phyloP scores from a whole-genome alignment of 768 basidiomycete species.

The Tylopilus intermedius region DNA sequence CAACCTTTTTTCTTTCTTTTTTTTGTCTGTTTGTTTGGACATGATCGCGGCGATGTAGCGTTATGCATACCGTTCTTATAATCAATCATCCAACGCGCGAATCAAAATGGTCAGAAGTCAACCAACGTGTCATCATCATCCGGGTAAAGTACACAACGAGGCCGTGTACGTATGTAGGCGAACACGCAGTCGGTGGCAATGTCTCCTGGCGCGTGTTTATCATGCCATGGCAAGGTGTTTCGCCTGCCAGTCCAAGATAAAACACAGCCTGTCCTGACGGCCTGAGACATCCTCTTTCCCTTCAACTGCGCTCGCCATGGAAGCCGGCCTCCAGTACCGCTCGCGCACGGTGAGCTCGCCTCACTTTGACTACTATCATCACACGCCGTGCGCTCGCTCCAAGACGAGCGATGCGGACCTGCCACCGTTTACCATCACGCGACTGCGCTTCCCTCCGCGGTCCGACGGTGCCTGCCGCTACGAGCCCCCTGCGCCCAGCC shows the following conservation, averaged over 20 bases:
- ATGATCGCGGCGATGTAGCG: conserved; percentile 15
- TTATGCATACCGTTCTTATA: conserved; percentile 8
- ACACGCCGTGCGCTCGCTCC: conserved; percentile 14
- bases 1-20: conserved; percentile 7
- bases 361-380: conserved; percentile 14
- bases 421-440: conserved; percentile 14
- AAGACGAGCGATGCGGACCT: conserved; percentile 20
- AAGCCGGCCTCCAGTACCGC: conserved; percentile 27
- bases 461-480: conserved; percentile 12
- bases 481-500: conserved; percentile 11
- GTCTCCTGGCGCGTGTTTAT: conserved; percentile 25
- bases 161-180: conserved; percentile 28
- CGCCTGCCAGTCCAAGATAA: conserved; percentile 29
- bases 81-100: conserved; percentile 13
- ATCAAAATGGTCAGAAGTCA: conserved; percentile 12
- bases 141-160: conserved; percentile 22
- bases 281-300: conserved; percentile 8
- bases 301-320: conserved; percentile 20
- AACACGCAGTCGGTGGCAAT: conserved; percentile 22
- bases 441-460: conserved; percentile 21
- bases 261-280: conserved; percentile 18
- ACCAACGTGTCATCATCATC: conserved; percentile 25
- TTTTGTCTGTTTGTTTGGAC: conserved; percentile 8
- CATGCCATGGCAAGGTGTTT: conserved; percentile 29
- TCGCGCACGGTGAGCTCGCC: conserved; percentile 22